These are phyloP conservation scores for Phytophthora sojae DNA, from an alignment of 352 stramenopile species.

Conservation along the genomic window DNA sequence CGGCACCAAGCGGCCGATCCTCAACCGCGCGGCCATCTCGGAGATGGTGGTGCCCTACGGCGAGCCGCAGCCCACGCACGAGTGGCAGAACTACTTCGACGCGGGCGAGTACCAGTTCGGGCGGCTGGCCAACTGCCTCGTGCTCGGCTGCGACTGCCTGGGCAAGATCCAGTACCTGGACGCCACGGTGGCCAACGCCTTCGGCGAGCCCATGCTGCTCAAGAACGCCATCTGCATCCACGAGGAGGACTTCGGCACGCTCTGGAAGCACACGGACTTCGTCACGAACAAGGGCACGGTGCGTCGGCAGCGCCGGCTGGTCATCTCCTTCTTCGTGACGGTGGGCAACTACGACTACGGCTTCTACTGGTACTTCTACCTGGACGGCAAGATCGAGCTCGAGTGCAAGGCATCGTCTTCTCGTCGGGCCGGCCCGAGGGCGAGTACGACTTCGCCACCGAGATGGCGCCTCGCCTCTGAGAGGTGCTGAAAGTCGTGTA, in stretches of 20 bases:
- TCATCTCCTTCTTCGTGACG: conserved; percentile 85
- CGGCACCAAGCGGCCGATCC: conserved; percentile 47
- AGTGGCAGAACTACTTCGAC: conserved; percentile 88
- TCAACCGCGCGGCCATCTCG: conserved; percentile 70
- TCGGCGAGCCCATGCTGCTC: conserved; percentile 56
- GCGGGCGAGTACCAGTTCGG: conserved; percentile 81
- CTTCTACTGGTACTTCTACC: conserved; percentile 80
- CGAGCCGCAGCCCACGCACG: conserved; percentile 67
- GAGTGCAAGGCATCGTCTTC: conserved; percentile 82
- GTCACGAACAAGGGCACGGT: conserved; percentile 39
- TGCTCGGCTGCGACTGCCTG: conserved; percentile 84
- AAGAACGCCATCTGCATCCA: conserved; percentile 87
- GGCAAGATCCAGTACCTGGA: conserved; percentile 89
- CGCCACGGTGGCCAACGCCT: conserved; percentile 62
- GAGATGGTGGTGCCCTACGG: conserved; percentile 91
- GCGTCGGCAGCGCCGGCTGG: conserved; percentile 65
- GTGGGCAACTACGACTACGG: conserved; percentile 88
- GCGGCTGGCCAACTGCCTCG: conserved; percentile 70
- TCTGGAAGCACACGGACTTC: conserved; percentile 78
- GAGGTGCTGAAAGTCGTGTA: no score
- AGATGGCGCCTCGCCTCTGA: conserved; percentile 58
- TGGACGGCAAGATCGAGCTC: conserved; percentile 82
- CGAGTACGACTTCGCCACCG: conserved; percentile 53
- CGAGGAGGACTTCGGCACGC: conserved; percentile 80
- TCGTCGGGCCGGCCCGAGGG: conserved; percentile 66